Percentiles rank a stretch among this genome's conserved stretches.
These are phyloP conservation scores for Phylloporus sp. DNA, from an alignment of 768 basidiomycete genomes.

Conservation along the genomic window DNA sequence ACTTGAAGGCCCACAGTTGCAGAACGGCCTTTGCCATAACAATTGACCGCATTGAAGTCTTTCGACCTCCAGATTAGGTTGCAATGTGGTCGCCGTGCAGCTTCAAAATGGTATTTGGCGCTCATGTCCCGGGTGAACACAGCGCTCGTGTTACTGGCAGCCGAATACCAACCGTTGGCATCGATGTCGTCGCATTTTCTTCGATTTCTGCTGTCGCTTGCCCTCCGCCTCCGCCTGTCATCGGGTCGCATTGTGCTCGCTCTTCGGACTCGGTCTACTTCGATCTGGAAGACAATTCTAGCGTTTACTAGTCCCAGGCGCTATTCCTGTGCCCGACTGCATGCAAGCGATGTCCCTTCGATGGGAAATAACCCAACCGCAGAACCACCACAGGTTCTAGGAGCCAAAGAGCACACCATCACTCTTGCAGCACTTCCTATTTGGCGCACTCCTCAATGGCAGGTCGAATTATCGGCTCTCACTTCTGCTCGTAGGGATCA, in stretches of 20 bases:
- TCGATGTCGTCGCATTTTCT: not conserved
- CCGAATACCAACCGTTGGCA: not conserved
- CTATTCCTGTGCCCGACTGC: not conserved
- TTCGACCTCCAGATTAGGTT: too few relatives aligned
- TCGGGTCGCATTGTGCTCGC: not conserved
- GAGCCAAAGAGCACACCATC: not conserved
- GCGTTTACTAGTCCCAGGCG: not conserved
- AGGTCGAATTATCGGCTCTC: not conserved
- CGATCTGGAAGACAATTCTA: slow-evolving; percentile 5
- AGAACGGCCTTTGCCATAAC: too few relatives aligned
- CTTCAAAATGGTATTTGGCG: too few relatives aligned
- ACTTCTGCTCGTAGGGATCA: not conserved
- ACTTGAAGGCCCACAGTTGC: too few relatives aligned
- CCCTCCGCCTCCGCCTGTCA: not conserved
- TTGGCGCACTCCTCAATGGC: not conserved
- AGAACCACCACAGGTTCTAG: not conserved
- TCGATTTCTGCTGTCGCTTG: slow-evolving; percentile 4
- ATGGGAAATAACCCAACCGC: not conserved
- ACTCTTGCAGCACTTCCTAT: slow-evolving; percentile 9
- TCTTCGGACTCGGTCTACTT: not conserved
- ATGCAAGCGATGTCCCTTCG: not conserved
- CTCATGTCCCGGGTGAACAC: too few relatives aligned
- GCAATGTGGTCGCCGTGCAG: too few relatives aligned
- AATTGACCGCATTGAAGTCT: too few relatives aligned
- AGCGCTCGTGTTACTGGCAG: too few relatives aligned